A percentile compares a stretch with the other conserved stretches of the same genome.
These are phyloP conservation scores for Aspergillus sclerotialis DNA, from an alignment of 2,329 filamentous ascomycete genomes.

Conservation along the genomic window DNA sequence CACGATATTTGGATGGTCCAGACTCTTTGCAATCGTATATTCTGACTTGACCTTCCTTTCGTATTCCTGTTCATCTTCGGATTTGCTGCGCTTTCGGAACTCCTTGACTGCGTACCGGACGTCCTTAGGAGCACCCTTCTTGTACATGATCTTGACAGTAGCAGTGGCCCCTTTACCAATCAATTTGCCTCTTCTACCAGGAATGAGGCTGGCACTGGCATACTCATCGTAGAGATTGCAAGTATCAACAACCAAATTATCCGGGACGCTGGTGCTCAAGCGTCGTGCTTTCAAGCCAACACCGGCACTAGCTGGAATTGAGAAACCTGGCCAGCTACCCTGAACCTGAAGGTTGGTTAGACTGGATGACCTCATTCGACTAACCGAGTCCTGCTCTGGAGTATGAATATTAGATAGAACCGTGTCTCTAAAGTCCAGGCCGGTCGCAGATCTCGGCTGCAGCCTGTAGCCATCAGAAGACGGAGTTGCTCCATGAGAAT, in stretches of 20 bases:
- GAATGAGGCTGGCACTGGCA: conserved; percentile 61
- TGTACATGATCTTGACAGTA: conserved; percentile 71
- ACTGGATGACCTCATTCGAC: background rate
- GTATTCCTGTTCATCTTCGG: conserved; percentile 68
- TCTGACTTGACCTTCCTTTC: conserved; percentile 87
- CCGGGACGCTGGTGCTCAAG: conserved; percentile 60
- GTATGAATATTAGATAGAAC: background rate
- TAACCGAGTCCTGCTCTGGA: background rate
- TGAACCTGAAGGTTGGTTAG: conserved; percentile 11
- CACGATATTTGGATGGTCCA: conserved; percentile 82
- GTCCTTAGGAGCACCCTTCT: conserved; percentile 53
- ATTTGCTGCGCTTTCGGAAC: conserved; percentile 65
- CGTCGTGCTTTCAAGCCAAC: conserved; percentile 73
- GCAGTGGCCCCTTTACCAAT: conserved; percentile 78
- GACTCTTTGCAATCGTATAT: conserved; percentile 76
- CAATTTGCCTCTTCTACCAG: conserved; percentile 65
- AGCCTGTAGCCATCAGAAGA: background rate
- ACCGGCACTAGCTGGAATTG: conserved; percentile 59
- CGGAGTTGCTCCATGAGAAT: background rate
- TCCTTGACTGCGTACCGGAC: conserved; percentile 77
- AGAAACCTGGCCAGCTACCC: conserved; percentile 19
- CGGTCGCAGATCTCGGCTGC: background rate
- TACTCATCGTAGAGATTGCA: conserved; percentile 64
- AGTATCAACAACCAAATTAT: conserved; percentile 66
- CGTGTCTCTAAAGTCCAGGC: background rate